Conservation (phyloP, 805 yeast genomes). For the Ogataea neopini region DNA sequence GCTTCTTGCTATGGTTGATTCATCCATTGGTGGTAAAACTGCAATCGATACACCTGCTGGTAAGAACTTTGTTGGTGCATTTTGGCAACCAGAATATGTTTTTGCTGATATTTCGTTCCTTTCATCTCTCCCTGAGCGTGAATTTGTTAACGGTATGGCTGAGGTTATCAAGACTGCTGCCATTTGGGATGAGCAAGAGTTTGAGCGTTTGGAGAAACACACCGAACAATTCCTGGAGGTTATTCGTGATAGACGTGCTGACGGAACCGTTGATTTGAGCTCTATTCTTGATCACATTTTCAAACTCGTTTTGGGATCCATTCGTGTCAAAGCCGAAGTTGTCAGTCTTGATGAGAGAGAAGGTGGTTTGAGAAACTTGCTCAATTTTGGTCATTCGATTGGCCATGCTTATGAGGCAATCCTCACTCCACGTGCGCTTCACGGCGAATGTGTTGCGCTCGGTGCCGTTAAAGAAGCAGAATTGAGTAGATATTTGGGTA, state of each 20-base stretch:
- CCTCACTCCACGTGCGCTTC: slow-evolving; percentile 91
- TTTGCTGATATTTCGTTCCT: slow-evolving; percentile 86
- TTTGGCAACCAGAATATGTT: slow-evolving; percentile 92
- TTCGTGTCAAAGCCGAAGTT: slow-evolving; percentile 88
- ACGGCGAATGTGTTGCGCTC: slow-evolving; percentile 98
- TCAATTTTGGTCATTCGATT: slow-evolving; percentile 95
- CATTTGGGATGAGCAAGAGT: slow-evolving; percentile 91
- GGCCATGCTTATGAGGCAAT: slow-evolving; percentile 99
- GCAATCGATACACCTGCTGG: slow-evolving; percentile 97
- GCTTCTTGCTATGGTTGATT: slow-evolving; percentile 93
- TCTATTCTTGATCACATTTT: slow-evolving; percentile 72
- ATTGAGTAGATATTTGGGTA: slow-evolving; percentile 86
- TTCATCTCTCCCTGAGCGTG: slow-evolving; percentile 86
- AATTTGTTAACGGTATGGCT: slow-evolving; percentile 97
- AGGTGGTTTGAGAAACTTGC: slow-evolving; percentile 85
- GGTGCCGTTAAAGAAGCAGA: slow-evolving; percentile 96
- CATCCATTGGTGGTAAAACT: slow-evolving; percentile 97
- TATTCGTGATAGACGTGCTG: slow-evolving; percentile 47
- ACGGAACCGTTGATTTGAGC: slow-evolving; percentile 59
- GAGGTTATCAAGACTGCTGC: slow-evolving; percentile 98
- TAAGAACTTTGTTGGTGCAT: slow-evolving; percentile 93
- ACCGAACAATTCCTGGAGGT: slow-evolving; percentile 68
- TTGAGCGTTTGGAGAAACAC: slow-evolving; percentile 77
- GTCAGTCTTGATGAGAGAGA: slow-evolving; percentile 94
- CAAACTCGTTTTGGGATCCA: slow-evolving; percentile 80